phyloP scores from a whole-genome alignment of 805 yeast species.

The Schwanniomyces vanrijiae region DNA sequence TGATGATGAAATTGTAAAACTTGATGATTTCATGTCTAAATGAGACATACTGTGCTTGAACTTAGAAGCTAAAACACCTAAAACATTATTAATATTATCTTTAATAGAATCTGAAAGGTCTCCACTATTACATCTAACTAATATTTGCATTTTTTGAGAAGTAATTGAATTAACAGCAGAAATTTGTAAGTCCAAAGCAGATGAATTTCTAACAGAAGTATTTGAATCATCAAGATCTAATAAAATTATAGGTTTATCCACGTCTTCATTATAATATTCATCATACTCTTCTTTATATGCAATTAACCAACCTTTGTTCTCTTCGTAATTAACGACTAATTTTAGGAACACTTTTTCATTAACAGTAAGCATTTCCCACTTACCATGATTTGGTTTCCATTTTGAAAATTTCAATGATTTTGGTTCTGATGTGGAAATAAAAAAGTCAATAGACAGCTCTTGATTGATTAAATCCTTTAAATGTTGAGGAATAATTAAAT shows the following conservation, averaged over 20 bases:
- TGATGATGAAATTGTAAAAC: slow-evolving; percentile 34
- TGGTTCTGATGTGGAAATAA: slow-evolving; percentile 32
- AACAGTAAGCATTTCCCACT: slow-evolving; percentile 45
- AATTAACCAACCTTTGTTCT: slow-evolving; percentile 35
- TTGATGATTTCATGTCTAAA: slow-evolving; percentile 13
- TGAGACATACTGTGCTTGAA: neutral
- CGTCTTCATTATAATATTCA: slow-evolving; percentile 23
- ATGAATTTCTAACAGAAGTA: slow-evolving; percentile 30
- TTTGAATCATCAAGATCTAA: slow-evolving; percentile 23
- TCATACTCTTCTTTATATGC: slow-evolving; percentile 41
- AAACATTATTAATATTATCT: slow-evolving; percentile 25
- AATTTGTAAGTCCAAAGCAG: slow-evolving; percentile 41
- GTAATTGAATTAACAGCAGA: slow-evolving; percentile 32
- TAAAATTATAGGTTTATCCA: slow-evolving; percentile 38
- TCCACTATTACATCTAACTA: slow-evolving; percentile 34
- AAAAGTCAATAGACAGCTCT: slow-evolving; percentile 38
- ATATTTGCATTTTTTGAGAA: slow-evolving; percentile 23
- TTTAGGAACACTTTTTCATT: slow-evolving; percentile 36
- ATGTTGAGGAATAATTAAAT: slow-evolving; percentile 31
- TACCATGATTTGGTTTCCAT: slow-evolving; percentile 42
- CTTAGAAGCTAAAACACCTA: slow-evolving; percentile 19
- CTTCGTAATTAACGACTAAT: slow-evolving; percentile 37
- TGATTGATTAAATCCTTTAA: slow-evolving; percentile 39
- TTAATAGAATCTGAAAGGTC: slow-evolving; percentile 23
- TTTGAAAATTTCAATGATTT: slow-evolving; percentile 39